Conservation (phyloP, 1,284 basidiomycete genomes). For the Hypsizygus ulmarius region DNA sequence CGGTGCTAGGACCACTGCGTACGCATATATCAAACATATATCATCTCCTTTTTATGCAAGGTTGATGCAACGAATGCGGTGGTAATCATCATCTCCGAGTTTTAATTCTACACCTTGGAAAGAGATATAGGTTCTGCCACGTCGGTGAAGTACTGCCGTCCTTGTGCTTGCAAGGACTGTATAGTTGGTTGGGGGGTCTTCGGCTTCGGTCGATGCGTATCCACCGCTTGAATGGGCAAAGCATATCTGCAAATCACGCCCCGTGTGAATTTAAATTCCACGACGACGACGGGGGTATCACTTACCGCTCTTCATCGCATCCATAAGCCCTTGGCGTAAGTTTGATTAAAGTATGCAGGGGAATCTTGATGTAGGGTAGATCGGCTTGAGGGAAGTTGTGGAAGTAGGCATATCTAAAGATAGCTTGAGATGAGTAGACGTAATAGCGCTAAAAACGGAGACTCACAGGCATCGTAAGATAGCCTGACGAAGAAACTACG, state of each 20-base stretch:
- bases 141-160: constrained; percentile 39
- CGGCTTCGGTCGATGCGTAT: constrained; percentile 93
- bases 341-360: constrained; percentile 96
- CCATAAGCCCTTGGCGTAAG: constrained; percentile 98
- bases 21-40: too few relatives aligned
- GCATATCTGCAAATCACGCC: constrained; percentile 55
- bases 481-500: constrained; percentile 47
- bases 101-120: background rate
- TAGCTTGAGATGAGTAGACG: constrained; percentile 8
- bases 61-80: background rate
- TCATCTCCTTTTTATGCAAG: too few relatives aligned
- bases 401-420: constrained; percentile 86
- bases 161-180: constrained; percentile 33
- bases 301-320: constrained; percentile 92
- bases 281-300: constrained; percentile 6
- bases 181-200: constrained; percentile 34
- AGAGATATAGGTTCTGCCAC: constrained; percentile 9
- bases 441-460: background rate
- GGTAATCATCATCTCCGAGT: background rate
- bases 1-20: too few relatives aligned
- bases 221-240: constrained; percentile 87
- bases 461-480: constrained; percentile 86
- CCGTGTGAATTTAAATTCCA: constrained; percentile 8
- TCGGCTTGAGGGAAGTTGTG: constrained; percentile 91
- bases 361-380: constrained; percentile 96